These are phyloP conservation scores for Biscogniauxia marginata DNA, from an alignment of 2,329 filamentous ascomycete species.

Conservation along the genomic window DNA sequence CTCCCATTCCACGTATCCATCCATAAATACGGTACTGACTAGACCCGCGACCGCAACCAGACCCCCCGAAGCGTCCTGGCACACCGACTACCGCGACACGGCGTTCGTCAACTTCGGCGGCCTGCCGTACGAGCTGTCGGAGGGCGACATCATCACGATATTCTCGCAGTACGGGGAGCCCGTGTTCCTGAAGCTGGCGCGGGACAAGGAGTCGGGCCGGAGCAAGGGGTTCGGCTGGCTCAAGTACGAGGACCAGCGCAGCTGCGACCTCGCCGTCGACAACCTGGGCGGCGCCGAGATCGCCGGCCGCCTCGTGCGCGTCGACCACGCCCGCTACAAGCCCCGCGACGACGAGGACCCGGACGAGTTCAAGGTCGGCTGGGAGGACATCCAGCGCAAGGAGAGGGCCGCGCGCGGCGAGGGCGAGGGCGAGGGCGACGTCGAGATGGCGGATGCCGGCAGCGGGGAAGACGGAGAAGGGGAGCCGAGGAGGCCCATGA, in stretches of 20 bases:
- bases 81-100: conserved; percentile 95
- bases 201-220: conserved; percentile 95
- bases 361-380: conserved; percentile 57
- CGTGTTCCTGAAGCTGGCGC: conserved; percentile 84
- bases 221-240: conserved; percentile 93
- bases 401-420: conserved; percentile 41
- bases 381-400: conserved; percentile 57
- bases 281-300: conserved; percentile 88
- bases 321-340: conserved; percentile 94
- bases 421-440: conserved; percentile 37
- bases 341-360: conserved; percentile 73
- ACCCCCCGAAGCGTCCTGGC: conserved; percentile 86
- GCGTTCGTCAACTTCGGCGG: conserved; percentile 97
- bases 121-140: conserved; percentile 85
- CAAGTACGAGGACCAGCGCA: conserved; percentile 97
- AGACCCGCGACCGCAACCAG: no score
- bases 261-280: conserved; percentile 92
- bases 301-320: conserved; percentile 74
- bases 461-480: conserved; percentile 42
- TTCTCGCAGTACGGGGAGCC: conserved; percentile 98
- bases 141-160: conserved; percentile 93
- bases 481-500: conserved; percentile 53
- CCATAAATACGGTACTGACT: no score
- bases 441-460: conserved; percentile 37
- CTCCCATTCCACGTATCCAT: no score